Conservation (phyloP, 1,139 yeast species). For the Geotrichum australiense region DNA sequence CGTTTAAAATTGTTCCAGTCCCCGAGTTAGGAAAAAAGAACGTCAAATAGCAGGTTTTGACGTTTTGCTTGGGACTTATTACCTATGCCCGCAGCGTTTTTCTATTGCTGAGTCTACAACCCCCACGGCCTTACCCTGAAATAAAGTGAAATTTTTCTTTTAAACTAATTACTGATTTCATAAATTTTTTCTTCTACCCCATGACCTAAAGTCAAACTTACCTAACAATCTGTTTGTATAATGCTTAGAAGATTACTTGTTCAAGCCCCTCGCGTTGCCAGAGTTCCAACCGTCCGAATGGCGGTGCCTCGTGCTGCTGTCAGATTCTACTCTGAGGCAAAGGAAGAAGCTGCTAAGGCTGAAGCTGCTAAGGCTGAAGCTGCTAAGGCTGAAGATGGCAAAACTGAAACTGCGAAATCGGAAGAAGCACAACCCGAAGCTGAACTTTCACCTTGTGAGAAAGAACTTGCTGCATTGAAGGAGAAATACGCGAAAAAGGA, state of each 20-base stretch:
- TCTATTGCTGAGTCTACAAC: neutral
- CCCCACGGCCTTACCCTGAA: neutral
- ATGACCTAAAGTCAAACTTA: too few relatives aligned
- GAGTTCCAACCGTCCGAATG: too few relatives aligned
- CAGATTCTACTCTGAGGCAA: slow-evolving; percentile 3
- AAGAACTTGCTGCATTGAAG: slow-evolving; percentile 36
- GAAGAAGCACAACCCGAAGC: slow-evolving; percentile 4
- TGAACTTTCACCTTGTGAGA: slow-evolving; percentile 12
- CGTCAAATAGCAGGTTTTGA: too few relatives aligned
- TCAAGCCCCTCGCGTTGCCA: slow-evolving; percentile 7
- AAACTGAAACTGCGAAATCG: slow-evolving; percentile 23
- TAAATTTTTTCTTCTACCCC: neutral
- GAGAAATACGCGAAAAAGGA: slow-evolving; percentile 58
- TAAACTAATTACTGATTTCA: neutral
- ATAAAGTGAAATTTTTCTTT: neutral
- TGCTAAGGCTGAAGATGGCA: slow-evolving; percentile 5
- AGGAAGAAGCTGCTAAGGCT: too few relatives aligned
- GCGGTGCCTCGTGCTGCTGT: too few relatives aligned
- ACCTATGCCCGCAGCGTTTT: too few relatives aligned
- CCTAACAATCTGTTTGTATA: neutral
- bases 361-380: slow-evolving; percentile 11
- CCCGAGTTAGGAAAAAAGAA: too few relatives aligned
- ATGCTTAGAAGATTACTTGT: slow-evolving; percentile 13
- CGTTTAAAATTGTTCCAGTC: too few relatives aligned
- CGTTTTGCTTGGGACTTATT: too few relatives aligned